These are phyloP conservation scores for Globisporangium nagaii DNA, from an alignment of 352 stramenopile species.

Conservation along the genomic window DNA sequence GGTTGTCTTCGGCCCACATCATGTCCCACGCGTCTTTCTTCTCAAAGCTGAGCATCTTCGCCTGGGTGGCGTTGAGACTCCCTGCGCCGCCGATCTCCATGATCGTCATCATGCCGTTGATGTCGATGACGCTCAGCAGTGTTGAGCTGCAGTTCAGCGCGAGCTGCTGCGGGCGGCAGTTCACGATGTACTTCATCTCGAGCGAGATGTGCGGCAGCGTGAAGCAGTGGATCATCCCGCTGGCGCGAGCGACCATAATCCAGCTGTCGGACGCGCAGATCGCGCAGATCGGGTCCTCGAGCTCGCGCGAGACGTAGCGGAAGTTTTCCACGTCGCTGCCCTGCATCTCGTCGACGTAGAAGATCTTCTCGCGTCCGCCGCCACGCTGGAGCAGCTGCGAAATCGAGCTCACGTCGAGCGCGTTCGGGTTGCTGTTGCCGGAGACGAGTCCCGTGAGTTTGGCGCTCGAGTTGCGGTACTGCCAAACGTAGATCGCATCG, in stretches of 20 bases:
- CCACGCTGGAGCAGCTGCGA: constrained; percentile 59
- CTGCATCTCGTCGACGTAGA: constrained; percentile 87
- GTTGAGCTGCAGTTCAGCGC: constrained; percentile 88
- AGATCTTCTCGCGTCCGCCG: constrained; percentile 80
- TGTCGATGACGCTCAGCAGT: constrained; percentile 87
- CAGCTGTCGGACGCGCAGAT: constrained; percentile 82
- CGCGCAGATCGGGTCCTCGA: constrained; percentile 84
- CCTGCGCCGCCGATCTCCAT: constrained; percentile 70
- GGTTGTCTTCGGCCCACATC: constrained; percentile 89
- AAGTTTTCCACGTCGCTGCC: constrained; percentile 71
- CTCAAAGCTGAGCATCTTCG: constrained; percentile 74
- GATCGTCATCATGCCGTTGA: constrained; percentile 82
- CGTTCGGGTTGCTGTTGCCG: constrained; percentile 24
- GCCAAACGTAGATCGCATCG: constrained; percentile 90
- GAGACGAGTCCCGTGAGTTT: constrained; percentile 68
- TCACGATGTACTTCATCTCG: constrained; percentile 89
- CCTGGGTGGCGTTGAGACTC: constrained; percentile 53
- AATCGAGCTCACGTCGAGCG: constrained; percentile 52
- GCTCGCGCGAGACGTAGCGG: constrained; percentile 53
- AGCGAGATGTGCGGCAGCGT: constrained; percentile 89
- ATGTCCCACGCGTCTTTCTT: constrained; percentile 92
- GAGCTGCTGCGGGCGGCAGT: constrained; percentile 72
- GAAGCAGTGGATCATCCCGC: constrained; percentile 86
- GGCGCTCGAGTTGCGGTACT: constrained; percentile 85
- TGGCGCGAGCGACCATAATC: constrained; percentile 79